Base-by-base conservation (phyloP, 495 filamentous ascomycete genomes). In the Elasticomyces elasticus region DNA sequence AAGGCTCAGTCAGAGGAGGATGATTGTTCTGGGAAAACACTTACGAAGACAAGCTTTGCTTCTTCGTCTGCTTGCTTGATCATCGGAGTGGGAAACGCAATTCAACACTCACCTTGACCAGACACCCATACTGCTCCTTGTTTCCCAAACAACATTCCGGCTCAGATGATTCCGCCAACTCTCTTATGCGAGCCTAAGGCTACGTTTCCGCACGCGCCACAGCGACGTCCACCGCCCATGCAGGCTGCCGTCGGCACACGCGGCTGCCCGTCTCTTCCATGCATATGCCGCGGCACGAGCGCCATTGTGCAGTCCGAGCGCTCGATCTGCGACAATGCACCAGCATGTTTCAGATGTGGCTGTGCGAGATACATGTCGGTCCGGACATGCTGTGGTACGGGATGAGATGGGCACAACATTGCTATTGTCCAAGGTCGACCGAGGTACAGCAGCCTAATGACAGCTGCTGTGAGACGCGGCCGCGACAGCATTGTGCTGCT, bases 341-440 rank as follows among this genome's bases (percentile, higher is more conserved):
- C 24, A 26, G 42, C 42, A 22, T 45, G 42, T 45, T 26, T 24
- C 24, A 45, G 24, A 24, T 23, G 42, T 45, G 20, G 42, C 42
- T 2, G 2, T 24, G 3, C 11, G 20, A 7, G 19, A 45, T 10
- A 19, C 17, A 10, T 11, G 42, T 23, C 11, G 42, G 5, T 45
- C 20, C 42, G 19, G 11, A 12, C 42, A 45, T 24, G 42, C 42
- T 24, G 24, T 24, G 24, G 42, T 19, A 45, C 42, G 24, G 42
- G 24, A 24, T 19, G 6, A 23, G 3, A 13, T 26, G 42, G 13
- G 35, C 35, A 40, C 35, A 40, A 40, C 35, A 40, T 40, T n/a
- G 35, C 42, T 15, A 45, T 45, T 45, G 42, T 45, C 42, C 42
- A 45, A 45, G 42, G 42, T 24, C 42, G 20, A 26, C 11, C 20